A percentile compares a stretch with the other conserved stretches of the same genome.
Conservation (phyloP, 176 grass and related monocot species). For the Aegilops longissima region DNA sequence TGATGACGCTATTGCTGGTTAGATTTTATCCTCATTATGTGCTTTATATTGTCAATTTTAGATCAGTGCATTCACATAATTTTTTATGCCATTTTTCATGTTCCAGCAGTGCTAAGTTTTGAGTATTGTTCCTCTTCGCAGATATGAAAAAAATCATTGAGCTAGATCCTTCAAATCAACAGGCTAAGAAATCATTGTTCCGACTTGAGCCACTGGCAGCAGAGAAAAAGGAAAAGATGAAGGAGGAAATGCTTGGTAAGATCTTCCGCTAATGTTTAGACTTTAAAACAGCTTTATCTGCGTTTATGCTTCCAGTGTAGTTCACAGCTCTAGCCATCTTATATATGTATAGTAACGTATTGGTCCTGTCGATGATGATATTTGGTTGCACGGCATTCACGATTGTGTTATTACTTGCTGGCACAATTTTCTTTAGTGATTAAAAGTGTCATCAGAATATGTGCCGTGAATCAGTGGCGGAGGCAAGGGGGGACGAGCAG, state of each 20-base stretch:
- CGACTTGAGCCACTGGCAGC: conserved; percentile 78
- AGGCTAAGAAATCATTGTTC: conserved; percentile 67
- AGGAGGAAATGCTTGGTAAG: conserved; percentile 97
- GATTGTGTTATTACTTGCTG: background rate
- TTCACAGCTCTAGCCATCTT: background rate
- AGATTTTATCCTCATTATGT: conserved; percentile 17
- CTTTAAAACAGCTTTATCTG: background rate
- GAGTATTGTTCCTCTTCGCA: conserved; percentile 30
- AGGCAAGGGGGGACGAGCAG: too few relatives aligned
- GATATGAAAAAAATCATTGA: conserved; percentile 89
- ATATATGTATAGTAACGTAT: background rate
- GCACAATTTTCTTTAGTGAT: background rate
- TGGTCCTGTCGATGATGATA: background rate
- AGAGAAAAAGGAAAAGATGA: conserved; percentile 97
- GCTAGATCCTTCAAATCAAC: conserved; percentile 80
- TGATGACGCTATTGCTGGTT: conserved; percentile 95
- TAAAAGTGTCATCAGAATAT: background rate
- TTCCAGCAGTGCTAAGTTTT: conserved; percentile 10
- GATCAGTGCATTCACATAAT: background rate
- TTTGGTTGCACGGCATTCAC: background rate
- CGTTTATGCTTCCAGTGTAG: background rate
- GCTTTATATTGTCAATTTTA: background rate
- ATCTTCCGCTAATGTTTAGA: background rate
- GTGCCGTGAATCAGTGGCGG: background rate
- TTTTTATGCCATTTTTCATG: background rate